Conservation (phyloP, 768 basidiomycete genomes). For the Hortiboletus campestris region DNA sequence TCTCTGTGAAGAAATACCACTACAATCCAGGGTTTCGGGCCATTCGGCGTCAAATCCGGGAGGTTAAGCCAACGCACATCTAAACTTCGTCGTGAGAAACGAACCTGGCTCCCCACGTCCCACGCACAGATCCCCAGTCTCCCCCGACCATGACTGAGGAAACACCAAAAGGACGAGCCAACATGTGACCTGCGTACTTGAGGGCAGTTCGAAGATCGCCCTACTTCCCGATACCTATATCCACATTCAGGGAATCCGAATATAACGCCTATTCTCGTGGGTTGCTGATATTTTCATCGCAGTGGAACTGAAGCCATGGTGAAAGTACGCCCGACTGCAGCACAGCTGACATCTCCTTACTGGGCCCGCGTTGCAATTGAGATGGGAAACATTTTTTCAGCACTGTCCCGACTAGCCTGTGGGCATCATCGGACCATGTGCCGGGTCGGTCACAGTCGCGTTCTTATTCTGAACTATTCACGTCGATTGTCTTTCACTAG, state of each 20-base stretch:
- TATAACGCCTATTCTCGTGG: neutral
- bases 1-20: conserved; percentile 99
- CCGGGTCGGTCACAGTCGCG: conserved; percentile 35
- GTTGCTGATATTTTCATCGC: neutral
- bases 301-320: conserved; percentile 54
- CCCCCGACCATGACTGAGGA: conserved; percentile 59
- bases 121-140: conserved; percentile 63
- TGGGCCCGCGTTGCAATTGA: conserved; percentile 44
- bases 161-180: conserved; percentile 36
- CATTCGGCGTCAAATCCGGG: conserved; percentile 87
- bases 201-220: conserved; percentile 5
- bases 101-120: conserved; percentile 87
- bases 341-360: conserved; percentile 49
- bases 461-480: neutral
- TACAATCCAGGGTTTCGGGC: conserved; percentile 92
- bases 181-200: conserved; percentile 42
- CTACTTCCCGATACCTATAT: too few species aligned
- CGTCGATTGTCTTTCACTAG: conserved; percentile 14
- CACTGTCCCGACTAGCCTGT: conserved; percentile 62
- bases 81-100: conserved; percentile 4
- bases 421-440: conserved; percentile 39
- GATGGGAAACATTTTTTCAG: too few species aligned
- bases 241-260: too few species aligned
- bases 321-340: conserved; percentile 50
- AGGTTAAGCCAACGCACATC: conserved; percentile 50